phyloP scores from a whole-genome alignment of 2,329 filamentous ascomycete species.

The Ceratocystis huliohia region DNA sequence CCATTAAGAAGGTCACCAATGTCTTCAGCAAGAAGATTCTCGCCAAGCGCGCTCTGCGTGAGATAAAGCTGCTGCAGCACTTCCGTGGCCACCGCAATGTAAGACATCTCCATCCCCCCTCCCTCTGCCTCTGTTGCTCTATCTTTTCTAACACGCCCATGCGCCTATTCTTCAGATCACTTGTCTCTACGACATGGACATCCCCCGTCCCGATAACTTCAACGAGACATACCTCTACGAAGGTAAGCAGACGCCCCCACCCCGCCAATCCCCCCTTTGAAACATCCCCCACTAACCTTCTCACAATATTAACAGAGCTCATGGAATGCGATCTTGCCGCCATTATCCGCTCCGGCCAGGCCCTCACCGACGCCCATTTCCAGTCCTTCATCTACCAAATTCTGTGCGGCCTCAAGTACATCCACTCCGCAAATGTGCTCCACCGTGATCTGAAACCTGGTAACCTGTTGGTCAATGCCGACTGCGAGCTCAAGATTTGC shows the following conservation, averaged over 20 bases:
- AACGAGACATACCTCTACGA: conserved; percentile 99
- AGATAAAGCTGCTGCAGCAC: conserved; percentile 97
- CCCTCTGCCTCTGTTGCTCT: background rate
- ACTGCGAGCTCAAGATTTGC: conserved; percentile 98
- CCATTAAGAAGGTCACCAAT: conserved; percentile 99
- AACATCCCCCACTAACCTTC: background rate
- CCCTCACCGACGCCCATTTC: conserved; percentile 95
- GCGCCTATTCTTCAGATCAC: conserved; percentile 57
- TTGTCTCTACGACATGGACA: conserved; percentile 98
- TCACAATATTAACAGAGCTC: conserved; percentile 49
- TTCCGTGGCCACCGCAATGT: conserved; percentile 85
- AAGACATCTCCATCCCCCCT: conserved; percentile 27
- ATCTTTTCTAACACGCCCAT: background rate
- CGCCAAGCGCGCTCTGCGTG: conserved; percentile 90
- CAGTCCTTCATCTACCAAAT: conserved; percentile 99
- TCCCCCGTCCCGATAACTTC: conserved; percentile 91
- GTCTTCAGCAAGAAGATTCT: conserved; percentile 99
- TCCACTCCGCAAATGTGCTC: conserved; percentile 94
- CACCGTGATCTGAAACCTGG: conserved; percentile 96
- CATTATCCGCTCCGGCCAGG: conserved; percentile 94
- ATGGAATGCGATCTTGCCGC: conserved; percentile 99
- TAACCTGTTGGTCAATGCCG: conserved; percentile 93
- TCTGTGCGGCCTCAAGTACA: conserved; percentile 95
- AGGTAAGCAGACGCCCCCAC: conserved; percentile 44
- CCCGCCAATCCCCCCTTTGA: background rate